These are phyloP conservation scores for Lactarius quietus DNA, from an alignment of 768 basidiomycete species.

Conservation along the genomic window DNA sequence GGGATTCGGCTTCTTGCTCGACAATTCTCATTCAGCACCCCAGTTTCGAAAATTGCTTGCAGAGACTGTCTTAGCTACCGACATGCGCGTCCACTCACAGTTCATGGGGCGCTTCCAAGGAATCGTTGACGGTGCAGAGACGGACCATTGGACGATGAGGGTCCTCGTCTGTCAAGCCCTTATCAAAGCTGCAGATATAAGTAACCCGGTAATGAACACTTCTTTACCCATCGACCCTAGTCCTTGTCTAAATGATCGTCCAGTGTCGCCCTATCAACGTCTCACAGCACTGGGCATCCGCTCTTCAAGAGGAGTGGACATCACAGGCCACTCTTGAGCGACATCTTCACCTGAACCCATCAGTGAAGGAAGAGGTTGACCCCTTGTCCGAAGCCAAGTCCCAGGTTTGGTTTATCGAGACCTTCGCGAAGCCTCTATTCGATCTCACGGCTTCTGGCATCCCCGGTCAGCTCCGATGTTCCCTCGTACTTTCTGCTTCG, in stretches of 20 bases:
- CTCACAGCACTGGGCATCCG: slow-evolving; percentile 88
- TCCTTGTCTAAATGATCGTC: slow-evolving; percentile 7
- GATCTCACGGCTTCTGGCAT: slow-evolving; percentile 68
- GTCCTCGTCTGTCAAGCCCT: slow-evolving; percentile 83
- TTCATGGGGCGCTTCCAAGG: slow-evolving; percentile 71
- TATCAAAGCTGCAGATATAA: slow-evolving; percentile 97
- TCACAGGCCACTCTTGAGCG: slow-evolving; percentile 85
- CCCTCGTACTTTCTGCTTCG: neutral
- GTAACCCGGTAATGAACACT: slow-evolving; percentile 78
- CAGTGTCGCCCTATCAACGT: slow-evolving; percentile 92
- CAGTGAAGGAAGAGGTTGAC: slow-evolving; percentile 45
- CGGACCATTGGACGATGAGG: slow-evolving; percentile 42
- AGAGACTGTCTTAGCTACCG: slow-evolving; percentile 84
- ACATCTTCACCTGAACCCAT: slow-evolving; percentile 63
- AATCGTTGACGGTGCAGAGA: slow-evolving; percentile 42
- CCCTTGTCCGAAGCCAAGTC: slow-evolving; percentile 67
- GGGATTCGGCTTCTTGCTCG: slow-evolving; percentile 66
- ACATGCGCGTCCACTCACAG: slow-evolving; percentile 86
- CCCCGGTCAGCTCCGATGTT: slow-evolving; percentile 52
- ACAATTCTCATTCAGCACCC: slow-evolving; percentile 45
- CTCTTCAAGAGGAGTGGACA: slow-evolving; percentile 86
- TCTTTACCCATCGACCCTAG: neutral
- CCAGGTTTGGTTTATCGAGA: slow-evolving; percentile 86
- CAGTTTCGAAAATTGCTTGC: slow-evolving; percentile 72
- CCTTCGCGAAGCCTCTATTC: slow-evolving; percentile 81